Percentiles rank a stretch among this genome's conserved stretches.
These are phyloP conservation scores for Pythium oligandrum DNA, from an alignment of 352 stramenopile genomes.

Conservation along the genomic window DNA sequence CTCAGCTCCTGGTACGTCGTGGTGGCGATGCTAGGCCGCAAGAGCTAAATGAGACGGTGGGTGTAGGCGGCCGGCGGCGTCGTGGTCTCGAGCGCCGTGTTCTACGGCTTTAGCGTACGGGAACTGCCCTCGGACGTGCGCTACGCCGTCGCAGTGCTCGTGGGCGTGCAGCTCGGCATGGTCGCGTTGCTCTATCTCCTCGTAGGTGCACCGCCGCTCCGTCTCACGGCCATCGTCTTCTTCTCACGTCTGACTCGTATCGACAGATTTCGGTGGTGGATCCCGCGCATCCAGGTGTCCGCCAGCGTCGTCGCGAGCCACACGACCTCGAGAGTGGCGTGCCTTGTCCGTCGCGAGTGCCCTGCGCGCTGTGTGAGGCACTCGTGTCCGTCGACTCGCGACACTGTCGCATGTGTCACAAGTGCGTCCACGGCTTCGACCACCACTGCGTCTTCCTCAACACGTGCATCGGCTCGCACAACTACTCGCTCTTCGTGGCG, in stretches of 20 bases:
- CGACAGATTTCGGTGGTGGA: constrained; percentile 50
- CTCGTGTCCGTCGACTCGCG: constrained; percentile 35
- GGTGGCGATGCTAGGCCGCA: neutral
- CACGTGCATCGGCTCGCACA: constrained; percentile 87
- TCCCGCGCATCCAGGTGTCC: constrained; percentile 28
- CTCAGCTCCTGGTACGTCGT: constrained; percentile 16
- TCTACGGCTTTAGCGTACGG: constrained; percentile 38
- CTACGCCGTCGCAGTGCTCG: constrained; percentile 31
- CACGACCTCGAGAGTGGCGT: neutral
- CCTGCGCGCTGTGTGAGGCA: constrained; percentile 35
- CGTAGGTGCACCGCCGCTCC: constrained; percentile 10
- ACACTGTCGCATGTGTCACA: constrained; percentile 93
- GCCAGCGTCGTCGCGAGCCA: constrained; percentile 3
- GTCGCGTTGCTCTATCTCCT: constrained; percentile 25
- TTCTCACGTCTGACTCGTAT: neutral
- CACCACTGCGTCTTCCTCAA: constrained; percentile 96
- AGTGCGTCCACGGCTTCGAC: constrained; percentile 92
- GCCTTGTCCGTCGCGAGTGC: constrained; percentile 13
- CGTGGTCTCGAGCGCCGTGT: constrained; percentile 31
- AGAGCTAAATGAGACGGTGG: neutral
- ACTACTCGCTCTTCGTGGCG: constrained; percentile 56
- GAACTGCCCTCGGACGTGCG: constrained; percentile 39
- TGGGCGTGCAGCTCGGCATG: constrained; percentile 35
- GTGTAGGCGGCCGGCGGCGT: constrained; percentile 32
- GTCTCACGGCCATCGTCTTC: constrained; percentile 3